Conservation (phyloP, 1,139 yeast genomes). For the Hyphopichia burtonii region DNA sequence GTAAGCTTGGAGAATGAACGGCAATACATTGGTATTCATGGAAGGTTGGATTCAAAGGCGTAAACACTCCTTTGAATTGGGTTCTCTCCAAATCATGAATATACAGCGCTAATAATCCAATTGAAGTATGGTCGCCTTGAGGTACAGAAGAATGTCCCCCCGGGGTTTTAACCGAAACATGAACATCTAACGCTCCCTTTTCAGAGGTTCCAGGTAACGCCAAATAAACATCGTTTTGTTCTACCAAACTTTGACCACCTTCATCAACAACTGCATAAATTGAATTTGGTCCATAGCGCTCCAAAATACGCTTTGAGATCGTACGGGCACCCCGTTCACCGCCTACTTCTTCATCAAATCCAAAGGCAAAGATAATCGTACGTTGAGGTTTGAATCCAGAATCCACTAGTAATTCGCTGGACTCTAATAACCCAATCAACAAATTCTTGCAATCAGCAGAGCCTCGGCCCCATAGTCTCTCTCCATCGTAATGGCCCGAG, state of each 20-base stretch:
- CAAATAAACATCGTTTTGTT: constrained; percentile 39
- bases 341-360: constrained; percentile 44
- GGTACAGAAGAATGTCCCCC: constrained; percentile 50
- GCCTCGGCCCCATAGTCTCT: constrained; percentile 40
- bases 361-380: constrained; percentile 42
- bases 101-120: constrained; percentile 40
- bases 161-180: constrained; percentile 33
- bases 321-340: constrained; percentile 31
- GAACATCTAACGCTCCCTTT: constrained; percentile 36
- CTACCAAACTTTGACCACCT: constrained; percentile 34
- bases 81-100: constrained; percentile 31
- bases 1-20: constrained; percentile 25
- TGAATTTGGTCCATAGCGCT: constrained; percentile 36
- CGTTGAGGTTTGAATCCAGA: constrained; percentile 35
- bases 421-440: constrained; percentile 34
- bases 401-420: constrained; percentile 31
- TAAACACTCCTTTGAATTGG: constrained; percentile 31
- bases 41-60: constrained; percentile 39
- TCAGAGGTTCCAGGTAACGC: constrained; percentile 54
- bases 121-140: constrained; percentile 38
- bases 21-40: constrained; percentile 41
- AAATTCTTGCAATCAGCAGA: constrained; percentile 41
- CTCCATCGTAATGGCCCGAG: constrained; percentile 38
- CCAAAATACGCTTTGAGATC: constrained; percentile 24
- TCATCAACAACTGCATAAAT: constrained; percentile 41